Conservation (phyloP, 2,329 filamentous ascomycete species). For the Coleophoma crateriformis region DNA sequence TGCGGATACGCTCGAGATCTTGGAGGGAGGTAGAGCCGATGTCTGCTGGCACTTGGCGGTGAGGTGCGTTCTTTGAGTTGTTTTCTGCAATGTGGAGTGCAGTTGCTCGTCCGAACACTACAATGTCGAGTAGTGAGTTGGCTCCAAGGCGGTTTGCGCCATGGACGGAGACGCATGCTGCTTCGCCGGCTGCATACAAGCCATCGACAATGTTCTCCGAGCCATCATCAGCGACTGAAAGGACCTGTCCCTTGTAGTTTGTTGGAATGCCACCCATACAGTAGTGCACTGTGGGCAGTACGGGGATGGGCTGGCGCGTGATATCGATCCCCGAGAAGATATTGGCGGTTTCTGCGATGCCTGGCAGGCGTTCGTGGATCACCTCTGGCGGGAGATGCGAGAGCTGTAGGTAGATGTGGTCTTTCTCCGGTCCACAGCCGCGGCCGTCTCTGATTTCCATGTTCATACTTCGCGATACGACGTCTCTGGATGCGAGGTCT, state of each 20-base stretch:
- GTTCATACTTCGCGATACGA: slow-evolving; percentile 41
- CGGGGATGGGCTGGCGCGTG: slow-evolving; percentile 41
- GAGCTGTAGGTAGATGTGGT: slow-evolving; percentile 41
- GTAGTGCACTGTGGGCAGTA: slow-evolving; percentile 45
- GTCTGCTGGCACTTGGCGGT: slow-evolving; percentile 25
- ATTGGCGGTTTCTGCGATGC: slow-evolving; percentile 42
- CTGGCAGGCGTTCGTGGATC: slow-evolving; percentile 39
- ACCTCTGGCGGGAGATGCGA: slow-evolving; percentile 39
- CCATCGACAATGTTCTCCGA: slow-evolving; percentile 36
- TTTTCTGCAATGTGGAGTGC: slow-evolving; percentile 34
- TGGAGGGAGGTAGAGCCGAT: slow-evolving; percentile 30
- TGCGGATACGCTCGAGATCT: slow-evolving; percentile 29
- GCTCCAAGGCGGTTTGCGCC: slow-evolving; percentile 42
- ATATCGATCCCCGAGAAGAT: slow-evolving; percentile 45
- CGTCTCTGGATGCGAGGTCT: slow-evolving; percentile 41
- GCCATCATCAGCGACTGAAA: slow-evolving; percentile 32
- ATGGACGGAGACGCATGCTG: slow-evolving; percentile 42
- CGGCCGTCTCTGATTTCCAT: slow-evolving; percentile 41
- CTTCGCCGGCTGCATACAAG: slow-evolving; percentile 41
- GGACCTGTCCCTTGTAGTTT: slow-evolving; percentile 41
- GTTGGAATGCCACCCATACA: slow-evolving; percentile 46
- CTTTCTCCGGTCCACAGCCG: slow-evolving; percentile 37
- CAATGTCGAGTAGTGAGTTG: slow-evolving; percentile 42
- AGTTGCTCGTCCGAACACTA: slow-evolving; percentile 41
- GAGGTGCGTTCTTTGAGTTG: slow-evolving; percentile 29